Evolutionary conservation across 495 filamentous ascomycete genomes (phyloP), one percentile per base, ranked within the genome.

Genomic region (Podospora bellae-mahoneyi): DNA sequence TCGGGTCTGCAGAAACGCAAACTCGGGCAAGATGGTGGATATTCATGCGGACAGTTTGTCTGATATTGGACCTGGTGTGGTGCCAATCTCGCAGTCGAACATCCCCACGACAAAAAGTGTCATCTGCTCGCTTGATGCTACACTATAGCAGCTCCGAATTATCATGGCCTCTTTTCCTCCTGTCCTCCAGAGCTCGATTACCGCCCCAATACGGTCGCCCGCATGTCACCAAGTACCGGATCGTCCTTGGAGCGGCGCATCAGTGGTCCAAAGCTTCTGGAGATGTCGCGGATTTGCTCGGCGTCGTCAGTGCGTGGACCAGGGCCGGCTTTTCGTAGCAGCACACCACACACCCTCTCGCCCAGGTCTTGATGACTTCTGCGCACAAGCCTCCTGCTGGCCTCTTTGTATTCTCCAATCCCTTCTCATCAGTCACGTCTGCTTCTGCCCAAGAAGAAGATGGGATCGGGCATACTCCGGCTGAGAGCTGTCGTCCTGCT

Each of bases 281-380:
- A 34, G 39, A 48, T 65, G 70, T 65, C 63, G 59, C 65, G 57
- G 65, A 60, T 27, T 67, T 64, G 26, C 60, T 69, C 44, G 28
- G 64, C 20, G 66, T 75, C 73, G 72, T 75, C 73, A 75, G 73
- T 75, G 73, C 73, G 67, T 66, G 63, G 55, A 60, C 58, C 53
- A 58, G 60, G 71, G 60, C 66, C 44, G 30, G 10, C 26, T 61
- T 61, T 28, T 32, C 32, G 16, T 10, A 48, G 13, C 39, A 48
- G 39, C 39, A 48, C 39, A 48, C 39, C 39, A 48, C 39, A 48
- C 15, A 10, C 39, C 15, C 1, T 39, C 10, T 0, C 10, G 34
- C 34, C 10, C 3, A 39, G 6, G 6, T 39, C 10, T 39, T 39
- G 1, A 10, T 10, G 5, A 39, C 34, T 39, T 5, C 10, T 39